Conservation (phyloP, 179 eudicot species). For the Pouteria campechiana region DNA sequence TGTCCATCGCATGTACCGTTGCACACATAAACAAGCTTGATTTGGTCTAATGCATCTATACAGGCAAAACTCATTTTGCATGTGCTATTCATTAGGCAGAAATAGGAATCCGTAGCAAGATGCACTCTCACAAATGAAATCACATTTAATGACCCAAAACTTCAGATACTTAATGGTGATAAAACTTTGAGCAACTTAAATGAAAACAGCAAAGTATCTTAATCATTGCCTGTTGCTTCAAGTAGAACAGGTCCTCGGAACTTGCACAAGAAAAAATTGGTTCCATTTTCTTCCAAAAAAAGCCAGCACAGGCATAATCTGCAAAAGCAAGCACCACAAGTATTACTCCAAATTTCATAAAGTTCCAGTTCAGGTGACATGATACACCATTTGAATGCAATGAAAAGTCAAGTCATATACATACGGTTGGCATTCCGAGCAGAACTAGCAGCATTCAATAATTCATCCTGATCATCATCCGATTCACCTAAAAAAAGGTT, state of each 20-base stretch:
- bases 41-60: too few species aligned
- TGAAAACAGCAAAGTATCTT: not conserved
- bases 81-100: too few species aligned
- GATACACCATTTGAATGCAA: constrained; percentile 4
- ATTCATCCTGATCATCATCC: constrained; percentile 85
- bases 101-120: too few species aligned
- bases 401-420: constrained; percentile 10
- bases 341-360: constrained; percentile 5
- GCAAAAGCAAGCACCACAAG: constrained; percentile 12
- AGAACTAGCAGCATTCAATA: constrained; percentile 53
- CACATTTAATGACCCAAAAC: too few species aligned
- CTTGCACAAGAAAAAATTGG: constrained; percentile 41
- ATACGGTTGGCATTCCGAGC: constrained; percentile 64
- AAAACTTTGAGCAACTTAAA: not conserved
- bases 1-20: too few species aligned
- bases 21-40: too few species aligned
- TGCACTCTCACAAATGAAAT: too few species aligned
- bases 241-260: constrained; percentile 40
- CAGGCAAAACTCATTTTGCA: too few species aligned
- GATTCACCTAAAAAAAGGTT: constrained; percentile 67
- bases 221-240: constrained; percentile 47
- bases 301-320: constrained; percentile 64
- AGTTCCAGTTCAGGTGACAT: too few species aligned
- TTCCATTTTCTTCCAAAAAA: constrained; percentile 80
- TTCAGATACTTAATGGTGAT: too few species aligned